A percentile compares a stretch with the other conserved stretches of the same genome.
These are phyloP conservation scores for Huntiella omanensis DNA, from an alignment of 2,329 filamentous ascomycete genomes.

Conservation along the genomic window DNA sequence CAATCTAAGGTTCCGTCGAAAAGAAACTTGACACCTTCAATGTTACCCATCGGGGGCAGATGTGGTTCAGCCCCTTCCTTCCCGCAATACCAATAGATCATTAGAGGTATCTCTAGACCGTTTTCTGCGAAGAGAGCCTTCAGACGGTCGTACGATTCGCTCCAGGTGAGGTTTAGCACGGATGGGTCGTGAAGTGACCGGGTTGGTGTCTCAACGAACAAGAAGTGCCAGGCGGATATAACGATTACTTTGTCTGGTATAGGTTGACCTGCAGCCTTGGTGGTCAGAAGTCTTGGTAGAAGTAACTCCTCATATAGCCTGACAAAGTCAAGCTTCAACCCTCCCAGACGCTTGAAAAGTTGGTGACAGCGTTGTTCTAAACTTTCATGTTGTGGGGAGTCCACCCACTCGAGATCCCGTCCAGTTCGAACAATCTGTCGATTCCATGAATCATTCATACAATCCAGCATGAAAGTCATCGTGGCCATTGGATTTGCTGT, in stretches of 20 bases:
- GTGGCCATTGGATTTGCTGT: too few species aligned
- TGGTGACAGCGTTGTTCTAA: too few species aligned
- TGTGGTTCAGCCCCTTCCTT: conserved; percentile 25
- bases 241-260: conserved; percentile 45
- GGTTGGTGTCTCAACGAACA: not conserved
- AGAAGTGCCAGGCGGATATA: conserved; percentile 46
- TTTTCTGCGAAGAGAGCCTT: conserved; percentile 19
- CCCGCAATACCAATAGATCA: conserved; percentile 44
- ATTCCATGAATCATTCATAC: too few species aligned
- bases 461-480: too few species aligned
- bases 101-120: conserved; percentile 40
- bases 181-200: not conserved
- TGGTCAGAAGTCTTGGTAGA: conserved; percentile 27
- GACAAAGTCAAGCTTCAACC: too few species aligned
- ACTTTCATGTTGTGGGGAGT: too few species aligned
- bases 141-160: conserved; percentile 21
- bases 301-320: conserved; percentile 14
- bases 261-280: conserved; percentile 32
- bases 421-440: too few species aligned
- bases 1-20: too few species aligned
- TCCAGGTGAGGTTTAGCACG: not conserved
- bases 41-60: conserved; percentile 34
- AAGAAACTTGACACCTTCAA: conserved; percentile 28
- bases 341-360: too few species aligned
- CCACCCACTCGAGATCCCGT: too few species aligned